Evolutionary conservation across 148 eudicot genomes (phyloP), one percentile per base, ranked within the genome.

Genomic region (Arbutus unedo): DNA sequence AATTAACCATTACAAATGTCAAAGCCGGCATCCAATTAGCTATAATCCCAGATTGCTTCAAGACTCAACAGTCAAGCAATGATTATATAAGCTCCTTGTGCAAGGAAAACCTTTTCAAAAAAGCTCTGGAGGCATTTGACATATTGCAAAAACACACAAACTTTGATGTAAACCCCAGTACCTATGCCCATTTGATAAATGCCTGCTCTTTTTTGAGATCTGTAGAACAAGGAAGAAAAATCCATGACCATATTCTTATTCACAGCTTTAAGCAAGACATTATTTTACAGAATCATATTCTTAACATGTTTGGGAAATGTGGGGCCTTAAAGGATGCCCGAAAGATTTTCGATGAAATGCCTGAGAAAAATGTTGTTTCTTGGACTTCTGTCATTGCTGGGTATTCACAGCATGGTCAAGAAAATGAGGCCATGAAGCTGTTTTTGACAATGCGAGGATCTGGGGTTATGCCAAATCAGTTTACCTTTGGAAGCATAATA

Each of bases 291-390:
- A 89, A 89, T 75, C 91, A 85, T 77, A 44, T 86, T 41, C 45
- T 89, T 23, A 86, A 83, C 79, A 89, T 89, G 91, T 87, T 82
- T 83, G 91, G 91, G 10, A 89, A 89, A 81, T 89, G 91, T 53
- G 89, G 89, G 19, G 87, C 85, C 5, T 44, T 87, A 59, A 53
- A 60, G 74, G 91, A 89, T 74, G 91, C 91, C 15, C 55, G 66
- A 41, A 79, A 56, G 78, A 84, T 85, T 10, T 89, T 89, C 43
- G 91, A 89, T 67, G 80, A 23, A 74, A 89, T 89, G 91, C 55
- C 49, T 0, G 70, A 86, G 66, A 83, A 85, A 76, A 89, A 89
- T 74, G 76, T 81, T 48, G 91, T 89, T 74, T 82, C 86, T 50
- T 89, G 91, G 91, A 86, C 89, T 78, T 83, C 89, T 2, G 5